Base-by-base conservation (phyloP, 2,329 filamentous ascomycete genomes). In the Pezicula radicicola region DNA sequence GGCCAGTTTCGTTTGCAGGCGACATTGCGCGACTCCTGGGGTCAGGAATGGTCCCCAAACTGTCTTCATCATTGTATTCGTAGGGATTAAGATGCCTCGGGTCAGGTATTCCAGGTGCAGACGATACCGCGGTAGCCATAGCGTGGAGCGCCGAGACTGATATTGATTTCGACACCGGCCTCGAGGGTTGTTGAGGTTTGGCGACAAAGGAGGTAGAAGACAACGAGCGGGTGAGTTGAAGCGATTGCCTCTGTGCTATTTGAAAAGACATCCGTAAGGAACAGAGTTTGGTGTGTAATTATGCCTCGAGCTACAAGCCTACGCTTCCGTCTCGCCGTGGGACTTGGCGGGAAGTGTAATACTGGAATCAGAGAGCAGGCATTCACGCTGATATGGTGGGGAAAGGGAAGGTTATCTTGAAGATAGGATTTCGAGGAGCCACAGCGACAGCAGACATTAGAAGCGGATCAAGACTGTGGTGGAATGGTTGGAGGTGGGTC, bases 11-110 rank as follows among this genome's bases (percentile, higher is more conserved):
- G 46, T 66, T 67, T 6, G 72, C 68, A 8, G 78, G 73, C 48
- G 75, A 79, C 61, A 75, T 72, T 21, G 73, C 69, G 53, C 79
- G 76, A 60, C 73, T 81, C 58, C 83, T 75, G 13, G 83, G 83
- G 62, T 86, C 83, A 37, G 86, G 85, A 48, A 89, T 73, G 1
- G 87, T 89, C 66, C 83, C 88, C 72, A 89, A 78, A 61, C 83
- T 81, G 63, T 79, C 77, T 45, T 79, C 75, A 58, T 79, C 73
- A 18, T 73, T 63, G 18, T 73, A 33, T 33, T 33, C 30, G 30
- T 33, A 72, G 10, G 71, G 66, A 15, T 72, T 67, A 15, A 72
- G 69, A 4, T 43, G 8, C 40, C 55, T 50, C 1, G 61, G 48
- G 37, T 50, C 48, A 15, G 63, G 56, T 35, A 62, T 50, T 6